Percentiles rank a stretch among this genome's conserved stretches.
Evolutionary conservation across 306 rosid species (phyloP).

Genomic region (Hippophae gyantsensis): DNA sequence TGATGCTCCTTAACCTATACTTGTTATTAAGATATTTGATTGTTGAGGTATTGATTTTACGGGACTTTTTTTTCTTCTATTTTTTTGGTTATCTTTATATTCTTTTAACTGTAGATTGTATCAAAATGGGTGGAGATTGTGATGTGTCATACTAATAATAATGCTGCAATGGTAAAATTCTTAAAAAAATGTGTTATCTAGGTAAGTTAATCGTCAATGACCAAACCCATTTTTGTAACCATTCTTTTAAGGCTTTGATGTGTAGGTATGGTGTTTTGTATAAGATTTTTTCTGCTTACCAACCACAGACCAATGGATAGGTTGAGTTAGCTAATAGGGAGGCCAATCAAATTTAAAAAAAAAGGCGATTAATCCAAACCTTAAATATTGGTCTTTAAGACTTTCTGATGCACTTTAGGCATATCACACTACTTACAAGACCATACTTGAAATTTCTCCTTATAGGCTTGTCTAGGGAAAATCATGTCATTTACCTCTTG

Average conservation of each 20-base stretch:
- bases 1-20: too few relatives aligned
- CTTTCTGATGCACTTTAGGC: background rate
- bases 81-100: background rate
- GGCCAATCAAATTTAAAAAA: background rate
- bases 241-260: background rate
- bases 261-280: background rate
- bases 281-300: background rate
- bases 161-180: background rate
- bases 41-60: background rate
- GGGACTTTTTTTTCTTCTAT: background rate
- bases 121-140: background rate
- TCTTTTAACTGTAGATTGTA: background rate
- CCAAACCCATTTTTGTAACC: background rate
- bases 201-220: background rate
- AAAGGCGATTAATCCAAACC: background rate
- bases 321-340: background rate
- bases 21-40: too few relatives aligned
- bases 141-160: background rate
- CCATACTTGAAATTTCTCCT: background rate
- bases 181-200: background rate
- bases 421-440: background rate
- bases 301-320: background rate
- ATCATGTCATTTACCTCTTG: too few relatives aligned
- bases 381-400: background rate
- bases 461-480: background rate